phyloP scores from a whole-genome alignment of 2,329 filamentous ascomycete genomes.

The Alternaria hordeiaustralica region DNA sequence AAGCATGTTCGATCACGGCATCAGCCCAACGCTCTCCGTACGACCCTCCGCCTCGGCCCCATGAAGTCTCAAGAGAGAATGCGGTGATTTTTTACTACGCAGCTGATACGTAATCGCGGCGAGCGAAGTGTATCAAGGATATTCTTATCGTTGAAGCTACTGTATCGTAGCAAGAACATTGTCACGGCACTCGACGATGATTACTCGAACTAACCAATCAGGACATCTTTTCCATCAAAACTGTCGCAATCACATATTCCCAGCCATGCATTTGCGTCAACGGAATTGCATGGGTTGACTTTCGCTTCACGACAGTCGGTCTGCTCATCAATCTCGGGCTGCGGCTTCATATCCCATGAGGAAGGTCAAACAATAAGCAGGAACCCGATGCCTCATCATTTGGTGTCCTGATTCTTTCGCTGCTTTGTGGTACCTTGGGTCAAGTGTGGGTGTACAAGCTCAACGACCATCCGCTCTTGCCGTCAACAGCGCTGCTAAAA shows the following conservation, averaged over 20 bases:
- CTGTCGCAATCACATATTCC: background rate
- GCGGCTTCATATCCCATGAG: background rate
- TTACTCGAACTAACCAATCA: background rate
- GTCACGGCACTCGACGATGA: background rate
- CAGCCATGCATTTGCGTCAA: background rate
- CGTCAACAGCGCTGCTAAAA: background rate
- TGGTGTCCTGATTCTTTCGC: slow-evolving; percentile 6
- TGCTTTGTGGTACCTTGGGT: slow-evolving; percentile 10
- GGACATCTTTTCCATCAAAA: background rate
- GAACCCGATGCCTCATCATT: slow-evolving; percentile 25
- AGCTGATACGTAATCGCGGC: background rate
- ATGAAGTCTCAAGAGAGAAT: background rate
- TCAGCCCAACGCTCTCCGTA: background rate
- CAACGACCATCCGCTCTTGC: slow-evolving; percentile 10
- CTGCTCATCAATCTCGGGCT: background rate
- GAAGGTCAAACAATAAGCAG: slow-evolving; percentile 15
- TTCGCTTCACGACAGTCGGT: slow-evolving; percentile 8
- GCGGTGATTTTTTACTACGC: background rate
- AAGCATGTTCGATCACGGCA: background rate
- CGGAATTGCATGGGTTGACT: background rate
- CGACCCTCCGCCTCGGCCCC: background rate
- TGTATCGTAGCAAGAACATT: background rate
- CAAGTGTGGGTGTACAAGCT: slow-evolving; percentile 20
- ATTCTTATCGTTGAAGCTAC: background rate
- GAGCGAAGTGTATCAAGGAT: background rate